These are phyloP conservation scores for Amaranthus tricolor DNA, from an alignment of 179 eudicot genomes.

Conservation along the genomic window DNA sequence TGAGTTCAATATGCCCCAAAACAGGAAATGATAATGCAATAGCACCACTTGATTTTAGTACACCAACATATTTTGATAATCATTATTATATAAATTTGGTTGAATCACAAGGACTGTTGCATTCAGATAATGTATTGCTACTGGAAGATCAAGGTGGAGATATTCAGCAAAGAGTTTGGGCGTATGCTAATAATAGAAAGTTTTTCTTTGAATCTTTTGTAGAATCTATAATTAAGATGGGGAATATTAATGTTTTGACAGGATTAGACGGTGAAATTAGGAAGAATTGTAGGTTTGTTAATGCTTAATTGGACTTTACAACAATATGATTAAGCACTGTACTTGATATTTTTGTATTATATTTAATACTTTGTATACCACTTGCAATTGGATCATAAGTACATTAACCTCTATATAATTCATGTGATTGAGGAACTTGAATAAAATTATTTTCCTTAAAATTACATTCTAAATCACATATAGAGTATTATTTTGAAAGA, in stretches of 20 bases:
- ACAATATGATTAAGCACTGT: too few relatives aligned
- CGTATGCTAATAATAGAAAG: conserved; percentile 36
- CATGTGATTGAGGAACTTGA: too few relatives aligned
- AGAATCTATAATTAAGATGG: conserved; percentile 68
- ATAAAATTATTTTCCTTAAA: too few relatives aligned
- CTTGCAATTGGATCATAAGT: too few relatives aligned
- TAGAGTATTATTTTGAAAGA: too few relatives aligned
- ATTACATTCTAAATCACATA: too few relatives aligned
- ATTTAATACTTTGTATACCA: too few relatives aligned
- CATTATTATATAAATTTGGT: conserved; percentile 48
- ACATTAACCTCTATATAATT: too few relatives aligned
- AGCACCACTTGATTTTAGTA: conserved; percentile 51
- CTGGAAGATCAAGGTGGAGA: conserved; percentile 50
- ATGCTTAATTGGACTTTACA: conserved; percentile 10
- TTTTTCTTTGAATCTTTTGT: conserved; percentile 54
- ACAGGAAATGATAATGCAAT: conserved; percentile 46
- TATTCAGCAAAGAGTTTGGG: conserved; percentile 48
- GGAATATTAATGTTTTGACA: conserved; percentile 50
- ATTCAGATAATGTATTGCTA: conserved; percentile 61
- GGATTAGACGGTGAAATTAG: conserved; percentile 64
- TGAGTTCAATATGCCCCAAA: conserved; percentile 51
- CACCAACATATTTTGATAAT: conserved; percentile 58
- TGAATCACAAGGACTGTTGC: conserved; percentile 47
- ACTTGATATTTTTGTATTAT: too few relatives aligned
- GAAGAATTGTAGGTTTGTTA: conserved; percentile 50